Base-by-base conservation (phyloP, 208 protist species). In the Trypanosoma lewisi region DNA sequence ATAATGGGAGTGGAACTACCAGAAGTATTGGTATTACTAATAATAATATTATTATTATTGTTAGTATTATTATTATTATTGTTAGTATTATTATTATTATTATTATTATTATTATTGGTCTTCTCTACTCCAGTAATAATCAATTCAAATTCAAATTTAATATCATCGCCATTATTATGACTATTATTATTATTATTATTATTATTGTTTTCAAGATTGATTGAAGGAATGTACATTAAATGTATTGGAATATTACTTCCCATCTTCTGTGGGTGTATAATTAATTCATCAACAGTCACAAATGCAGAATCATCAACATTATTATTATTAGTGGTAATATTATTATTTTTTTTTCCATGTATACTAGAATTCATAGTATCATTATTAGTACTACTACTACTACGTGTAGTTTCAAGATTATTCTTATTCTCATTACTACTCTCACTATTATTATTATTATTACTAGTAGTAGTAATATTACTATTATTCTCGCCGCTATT, bases 61-160 rank as follows among this genome's bases (percentile, higher is more conserved):
- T 28, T 53, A 27, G 2, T 36, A 53, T 27, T 28, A 54, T 42
- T 4, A 41, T 12, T 12, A 41, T 12, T 12, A 12, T 12, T 12
- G 36, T 12, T 12, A 41, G 9, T 12, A 41, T 2, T 27, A 41
- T 4, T 36, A 53, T 27, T 28, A 61, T 54, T 49, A 17, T 73
- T 60, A 31, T 37, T 59, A 39, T 36, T 36, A 41, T 21, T 28
- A 19, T 16, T 28, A 45, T 9, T 52, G 21, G n/a, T 34, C n/a
- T 30, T 55, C n/a, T n/a, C 36, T 30, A 31, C 27, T 1, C 72
- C 65, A 0, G 70, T 72, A 19, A 74, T 66, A 11, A 88, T 47
- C 33, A 95, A 72, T 31, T 91, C 77, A 8, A 95, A 63, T 23
- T 91, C 85, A 70, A 95, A 92, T 28, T 91, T 90, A 2, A 82